A percentile compares a stretch with the other conserved stretches of the same genome.
phyloP scores from a whole-genome alignment of 768 basidiomycete genomes.

The Leccinum incarnatum region DNA sequence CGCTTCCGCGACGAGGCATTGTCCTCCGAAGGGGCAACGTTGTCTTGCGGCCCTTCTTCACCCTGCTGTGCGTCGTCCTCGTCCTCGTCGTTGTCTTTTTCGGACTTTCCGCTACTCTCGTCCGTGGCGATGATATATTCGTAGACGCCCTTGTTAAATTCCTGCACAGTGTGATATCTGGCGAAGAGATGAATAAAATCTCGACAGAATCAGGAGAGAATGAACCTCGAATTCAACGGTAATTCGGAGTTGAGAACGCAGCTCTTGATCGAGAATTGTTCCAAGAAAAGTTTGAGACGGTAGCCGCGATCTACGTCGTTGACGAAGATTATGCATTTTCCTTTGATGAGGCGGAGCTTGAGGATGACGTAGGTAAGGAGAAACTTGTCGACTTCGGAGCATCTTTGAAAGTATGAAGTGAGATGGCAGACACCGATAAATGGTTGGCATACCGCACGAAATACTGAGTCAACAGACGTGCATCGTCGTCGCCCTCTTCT shows the following conservation, averaged over 20 bases:
- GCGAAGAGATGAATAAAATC: slow-evolving; percentile 1
- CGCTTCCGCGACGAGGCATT: slow-evolving; percentile 48
- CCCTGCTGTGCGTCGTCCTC: slow-evolving; percentile 35
- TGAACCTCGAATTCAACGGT: slow-evolving; percentile 86
- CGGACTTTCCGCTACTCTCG: slow-evolving; percentile 62
- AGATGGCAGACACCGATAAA: not conserved
- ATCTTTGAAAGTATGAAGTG: slow-evolving; percentile 41
- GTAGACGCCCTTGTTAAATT: slow-evolving; percentile 98
- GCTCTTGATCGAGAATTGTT: slow-evolving; percentile 94
- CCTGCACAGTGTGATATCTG: slow-evolving; percentile 95
- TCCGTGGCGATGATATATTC: slow-evolving; percentile 99
- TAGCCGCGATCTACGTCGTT: slow-evolving; percentile 95
- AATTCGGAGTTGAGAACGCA: slow-evolving; percentile 96
- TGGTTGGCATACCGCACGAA: slow-evolving; percentile 59
- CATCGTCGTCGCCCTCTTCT: slow-evolving; percentile 84
- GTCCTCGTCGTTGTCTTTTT: slow-evolving; percentile 43
- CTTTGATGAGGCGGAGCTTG: slow-evolving; percentile 92
- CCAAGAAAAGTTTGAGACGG: slow-evolving; percentile 94
- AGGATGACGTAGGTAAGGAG: slow-evolving; percentile 94
- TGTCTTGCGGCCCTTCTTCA: slow-evolving; percentile 21
- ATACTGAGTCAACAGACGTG: slow-evolving; percentile 80
- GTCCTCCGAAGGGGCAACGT: slow-evolving; percentile 11
- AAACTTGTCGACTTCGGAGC: slow-evolving; percentile 96
- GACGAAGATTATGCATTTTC: slow-evolving; percentile 95
- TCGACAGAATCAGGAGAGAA: not conserved